Base-by-base conservation (phyloP, 805 yeast genomes). In the Sungouiozyma intestinalis region DNA sequence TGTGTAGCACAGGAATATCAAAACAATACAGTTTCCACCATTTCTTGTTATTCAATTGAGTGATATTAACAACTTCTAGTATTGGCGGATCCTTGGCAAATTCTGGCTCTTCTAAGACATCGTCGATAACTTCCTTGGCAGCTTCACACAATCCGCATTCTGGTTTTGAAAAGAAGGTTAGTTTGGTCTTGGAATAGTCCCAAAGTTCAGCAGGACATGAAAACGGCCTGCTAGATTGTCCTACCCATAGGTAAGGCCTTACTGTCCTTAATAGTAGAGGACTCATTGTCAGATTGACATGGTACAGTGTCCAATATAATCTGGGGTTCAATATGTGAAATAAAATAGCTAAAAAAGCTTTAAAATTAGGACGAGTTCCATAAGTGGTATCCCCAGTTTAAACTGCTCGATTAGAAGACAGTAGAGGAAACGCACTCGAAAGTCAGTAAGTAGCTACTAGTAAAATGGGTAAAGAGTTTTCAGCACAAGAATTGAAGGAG, bases 1-100 rank as follows among this genome's bases (percentile, higher is more conserved):
- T 67, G 55, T 83, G 88, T 35, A 83, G 54, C 0, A 83, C 94
- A 0, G 94, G 94, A 4, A 83, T 81, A 54, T 83, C 94, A 55
- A 77, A 81, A 50, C 87, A 76, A 50, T 82, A 83, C 46, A 70
- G 67, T 40, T 81, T 84, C 69, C 78, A 81, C 79, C 85, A 81
- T 38, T 69, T 65, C 38, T 72, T 65, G 52, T 82, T 79, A 41
- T 72, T 71, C 29, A 24, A 24, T 24, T 24, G 29, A 57, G 73
- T 73, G 27, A 83, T 82, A 54, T 83, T 84, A 3, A 79, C 63
- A 11, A 66, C 61, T 3, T 62, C 57, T 40, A 76, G 55, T 49
- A 2, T 71, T 49, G 55, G 50, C 31, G 51, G 46, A n/a, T 46
- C 42, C 2, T 64, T 51, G 9, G 47, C 48, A 32, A 62, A 57